Base-by-base conservation (phyloP, 805 yeast species). In the Candida orba region DNA sequence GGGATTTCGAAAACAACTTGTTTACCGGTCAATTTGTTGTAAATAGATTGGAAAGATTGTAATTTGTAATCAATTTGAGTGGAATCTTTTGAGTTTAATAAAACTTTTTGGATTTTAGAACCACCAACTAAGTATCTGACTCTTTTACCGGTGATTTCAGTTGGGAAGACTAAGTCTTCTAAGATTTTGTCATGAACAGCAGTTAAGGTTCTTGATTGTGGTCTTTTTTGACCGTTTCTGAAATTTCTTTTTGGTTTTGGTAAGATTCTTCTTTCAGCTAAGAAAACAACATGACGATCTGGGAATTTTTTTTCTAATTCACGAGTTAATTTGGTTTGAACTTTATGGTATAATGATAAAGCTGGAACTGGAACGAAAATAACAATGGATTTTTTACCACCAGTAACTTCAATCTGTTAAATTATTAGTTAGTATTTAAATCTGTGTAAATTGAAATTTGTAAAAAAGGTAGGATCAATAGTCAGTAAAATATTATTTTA, bases 261-360 rank as follows among this genome's bases (percentile, higher is more conserved):
- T 70, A 93, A 81, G 78, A 91, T 93, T 79, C 96, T 88, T 80
- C 99, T 88, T 81, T 91, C 98, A 69, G 97, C 98, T 70, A 91
- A 83, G 88, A 91, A 88, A 65, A 93, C 91, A 73, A 91, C 96
- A 73, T 93, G 97, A 74, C 95, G 87, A 82, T 91, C 99, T 71
- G 97, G 95, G 90, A 91, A 93, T 80, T 93, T 91, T 95, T 91
- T 91, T 80, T 91, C 99, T 72, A 91, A 85, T 81, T 91, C 99
- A 78, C 98, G 91, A 78, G 96, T 88, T 72, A 91, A 84, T 77
- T 90, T 85, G 65, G 79, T 79, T 81, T 91, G 99, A 67, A 91
- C 95, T 78, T 84, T 88, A 87, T 90, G 96, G 91, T 88, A 88
- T 60, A 84, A 82, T 60, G 79, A 65, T 70, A 89, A 81, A 65